Conservation (phyloP, 2,329 filamentous ascomycete genomes). For the Penicillium sp. region DNA sequence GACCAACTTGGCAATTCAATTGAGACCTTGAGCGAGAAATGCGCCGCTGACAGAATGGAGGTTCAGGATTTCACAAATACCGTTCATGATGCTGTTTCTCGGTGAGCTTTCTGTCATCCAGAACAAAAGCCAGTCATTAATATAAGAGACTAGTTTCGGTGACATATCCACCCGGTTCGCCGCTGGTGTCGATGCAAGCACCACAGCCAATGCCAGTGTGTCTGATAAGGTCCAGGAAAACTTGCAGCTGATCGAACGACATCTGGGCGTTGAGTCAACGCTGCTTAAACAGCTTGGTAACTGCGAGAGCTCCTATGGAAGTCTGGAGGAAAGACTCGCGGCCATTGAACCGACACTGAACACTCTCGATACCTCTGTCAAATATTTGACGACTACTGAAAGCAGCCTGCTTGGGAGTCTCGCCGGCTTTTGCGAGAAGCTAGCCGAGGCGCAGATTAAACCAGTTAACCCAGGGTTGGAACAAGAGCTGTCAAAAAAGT, state of each 20-base stretch:
- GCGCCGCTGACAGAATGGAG: constrained; percentile 14
- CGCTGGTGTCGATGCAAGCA: constrained; percentile 13
- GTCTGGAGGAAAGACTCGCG: constrained; percentile 20
- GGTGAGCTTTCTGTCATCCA: constrained; percentile 21
- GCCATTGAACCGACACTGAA: constrained; percentile 17
- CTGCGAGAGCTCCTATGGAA: constrained; percentile 15
- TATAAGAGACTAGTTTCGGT: constrained; percentile 20
- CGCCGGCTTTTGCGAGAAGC: constrained; percentile 12
- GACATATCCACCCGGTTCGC: constrained; percentile 13
- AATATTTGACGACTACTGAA: constrained; percentile 22
- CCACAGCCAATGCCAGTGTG: constrained; percentile 13
- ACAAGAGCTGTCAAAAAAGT: constrained; percentile 23
- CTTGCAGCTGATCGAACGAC: constrained; percentile 17
- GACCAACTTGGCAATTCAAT: constrained; percentile 16
- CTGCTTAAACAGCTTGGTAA: constrained; percentile 23
- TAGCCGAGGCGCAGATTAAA: constrained; percentile 19
- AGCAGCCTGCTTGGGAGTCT: constrained; percentile 30
- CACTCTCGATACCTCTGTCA: constrained; percentile 17
- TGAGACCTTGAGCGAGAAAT: constrained; percentile 13
- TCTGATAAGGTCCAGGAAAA: constrained; percentile 19
- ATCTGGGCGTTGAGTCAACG: constrained; percentile 15
- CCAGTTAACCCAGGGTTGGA: constrained; percentile 18
- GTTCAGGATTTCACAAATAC: constrained; percentile 16
- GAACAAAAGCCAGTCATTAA: neutral
- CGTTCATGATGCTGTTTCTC: constrained; percentile 15